Percentiles rank a stretch among this genome's conserved stretches.
These are phyloP conservation scores for Phytophthora pinifolia DNA, from an alignment of 352 stramenopile species.

Conservation along the genomic window DNA sequence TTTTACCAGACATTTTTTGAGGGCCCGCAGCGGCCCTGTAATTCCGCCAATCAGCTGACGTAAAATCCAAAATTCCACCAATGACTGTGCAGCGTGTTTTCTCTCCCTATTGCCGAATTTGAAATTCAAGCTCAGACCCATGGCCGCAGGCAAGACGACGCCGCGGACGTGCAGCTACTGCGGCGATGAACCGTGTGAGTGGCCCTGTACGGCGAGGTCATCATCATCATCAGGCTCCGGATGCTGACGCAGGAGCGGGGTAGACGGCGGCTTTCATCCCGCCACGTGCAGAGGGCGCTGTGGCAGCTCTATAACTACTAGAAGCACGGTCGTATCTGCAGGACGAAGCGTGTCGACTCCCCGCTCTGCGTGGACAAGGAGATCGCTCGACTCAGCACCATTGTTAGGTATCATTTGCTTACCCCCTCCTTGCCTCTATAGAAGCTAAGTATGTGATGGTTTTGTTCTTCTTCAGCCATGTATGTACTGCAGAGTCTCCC, in stretches of 20 bases:
- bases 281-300: no score
- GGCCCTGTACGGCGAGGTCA: not conserved
- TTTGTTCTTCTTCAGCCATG: slow-evolving; percentile 18
- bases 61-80: not conserved
- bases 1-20: not conserved
- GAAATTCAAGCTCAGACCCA: not conserved
- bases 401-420: slow-evolving; percentile 1
- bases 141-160: no score
- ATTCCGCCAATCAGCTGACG: no score
- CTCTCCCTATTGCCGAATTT: not conserved
- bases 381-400: not conserved
- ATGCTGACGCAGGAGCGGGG: no score
- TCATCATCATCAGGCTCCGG: slow-evolving; percentile 3
- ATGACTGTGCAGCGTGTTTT: no score
- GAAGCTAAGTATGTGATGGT: slow-evolving; percentile 11
- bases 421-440: not conserved
- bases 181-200: slow-evolving; percentile 2
- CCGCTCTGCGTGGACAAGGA: slow-evolving; percentile 5
- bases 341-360: not conserved
- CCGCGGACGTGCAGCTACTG: slow-evolving; percentile 3
- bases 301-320: slow-evolving; percentile 5
- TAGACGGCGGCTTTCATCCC: no score
- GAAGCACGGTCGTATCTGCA: not conserved
- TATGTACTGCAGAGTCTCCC: slow-evolving; percentile 12
- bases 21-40: not conserved